Conservation (phyloP, 805 yeast species). For the Kluyveromyces aestuarii region DNA sequence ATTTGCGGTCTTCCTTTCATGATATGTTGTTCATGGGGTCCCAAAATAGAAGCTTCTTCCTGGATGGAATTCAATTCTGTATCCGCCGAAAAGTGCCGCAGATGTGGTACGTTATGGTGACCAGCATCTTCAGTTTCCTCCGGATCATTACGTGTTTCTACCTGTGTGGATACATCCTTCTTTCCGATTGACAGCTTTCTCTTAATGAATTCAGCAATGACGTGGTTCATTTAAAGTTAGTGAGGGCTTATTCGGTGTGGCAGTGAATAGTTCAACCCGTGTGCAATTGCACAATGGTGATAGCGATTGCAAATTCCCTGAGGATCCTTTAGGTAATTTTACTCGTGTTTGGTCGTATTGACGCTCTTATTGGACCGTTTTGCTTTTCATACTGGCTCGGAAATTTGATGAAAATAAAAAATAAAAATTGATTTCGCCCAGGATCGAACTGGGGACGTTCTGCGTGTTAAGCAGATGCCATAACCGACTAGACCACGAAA, state of each 20-base stretch:
- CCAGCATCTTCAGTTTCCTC: background rate
- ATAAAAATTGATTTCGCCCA: constrained; percentile 87
- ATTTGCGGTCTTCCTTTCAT: constrained; percentile 1
- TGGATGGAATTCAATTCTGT: constrained; percentile 9
- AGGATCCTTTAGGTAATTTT: no score
- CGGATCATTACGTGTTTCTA: background rate
- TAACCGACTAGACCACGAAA: constrained; percentile 99
- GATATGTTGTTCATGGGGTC: background rate
- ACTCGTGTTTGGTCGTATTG: background rate
- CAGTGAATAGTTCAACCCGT: background rate
- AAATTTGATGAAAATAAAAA: constrained; percentile 4
- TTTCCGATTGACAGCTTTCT: background rate
- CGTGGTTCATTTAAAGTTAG: background rate
- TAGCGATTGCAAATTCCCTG: background rate
- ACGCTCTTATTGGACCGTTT: background rate
- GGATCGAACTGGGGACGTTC: constrained; percentile 99
- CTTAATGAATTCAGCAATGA: constrained; percentile 1
- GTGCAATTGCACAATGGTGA: background rate
- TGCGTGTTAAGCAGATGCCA: constrained; percentile 99
- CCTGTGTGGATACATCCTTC: background rate
- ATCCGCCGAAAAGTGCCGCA: background rate
- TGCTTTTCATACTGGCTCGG: background rate
- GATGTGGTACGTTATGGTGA: background rate
- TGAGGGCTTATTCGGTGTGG: background rate
- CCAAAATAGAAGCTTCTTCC: constrained; percentile 9